These are phyloP conservation scores for Elsinoe necatrix DNA, from an alignment of 2,329 filamentous ascomycete genomes.

Conservation along the genomic window DNA sequence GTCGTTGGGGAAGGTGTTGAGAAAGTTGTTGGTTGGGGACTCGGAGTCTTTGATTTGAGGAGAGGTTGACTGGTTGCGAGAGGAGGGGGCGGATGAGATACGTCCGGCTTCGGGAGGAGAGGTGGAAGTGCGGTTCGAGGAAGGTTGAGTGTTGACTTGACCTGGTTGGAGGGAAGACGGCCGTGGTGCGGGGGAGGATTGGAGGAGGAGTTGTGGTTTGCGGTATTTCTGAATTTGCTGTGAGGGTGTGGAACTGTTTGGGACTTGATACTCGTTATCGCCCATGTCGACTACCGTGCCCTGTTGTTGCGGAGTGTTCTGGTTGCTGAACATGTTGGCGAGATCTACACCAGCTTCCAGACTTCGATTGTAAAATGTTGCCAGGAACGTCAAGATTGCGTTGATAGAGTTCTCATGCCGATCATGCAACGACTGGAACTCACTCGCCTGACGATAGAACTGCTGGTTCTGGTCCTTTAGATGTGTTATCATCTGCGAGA, in stretches of 20 bases:
- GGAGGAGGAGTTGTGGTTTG: slow-evolving; percentile 31
- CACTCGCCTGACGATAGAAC: slow-evolving; percentile 76
- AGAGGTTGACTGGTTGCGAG: slow-evolving; percentile 20
- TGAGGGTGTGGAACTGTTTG: slow-evolving; percentile 28
- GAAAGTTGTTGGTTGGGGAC: slow-evolving; percentile 30
- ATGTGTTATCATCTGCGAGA: slow-evolving; percentile 71
- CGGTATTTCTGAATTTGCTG: slow-evolving; percentile 26
- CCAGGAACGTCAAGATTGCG: slow-evolving; percentile 93
- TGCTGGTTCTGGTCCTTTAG: slow-evolving; percentile 80
- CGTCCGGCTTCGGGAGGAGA: slow-evolving; percentile 14
- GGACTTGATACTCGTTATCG: slow-evolving; percentile 40
- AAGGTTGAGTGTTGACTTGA: slow-evolving; percentile 21
- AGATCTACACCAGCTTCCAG: slow-evolving; percentile 73
- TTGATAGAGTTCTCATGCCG: slow-evolving; percentile 99
- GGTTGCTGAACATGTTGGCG: slow-evolving; percentile 65
- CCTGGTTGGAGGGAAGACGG: slow-evolving; percentile 15
- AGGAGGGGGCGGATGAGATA: background rate
- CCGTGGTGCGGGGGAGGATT: slow-evolving; percentile 28
- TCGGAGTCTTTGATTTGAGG: slow-evolving; percentile 35
- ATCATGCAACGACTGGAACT: slow-evolving; percentile 85
- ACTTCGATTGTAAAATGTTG: slow-evolving; percentile 91
- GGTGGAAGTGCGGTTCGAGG: slow-evolving; percentile 20
- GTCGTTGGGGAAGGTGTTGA: slow-evolving; percentile 30
- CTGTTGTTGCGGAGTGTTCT: slow-evolving; percentile 40
- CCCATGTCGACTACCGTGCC: slow-evolving; percentile 55